Base-by-base conservation (phyloP, 2,329 filamentous ascomycete species). In the Lizonia empirigonia region DNA sequence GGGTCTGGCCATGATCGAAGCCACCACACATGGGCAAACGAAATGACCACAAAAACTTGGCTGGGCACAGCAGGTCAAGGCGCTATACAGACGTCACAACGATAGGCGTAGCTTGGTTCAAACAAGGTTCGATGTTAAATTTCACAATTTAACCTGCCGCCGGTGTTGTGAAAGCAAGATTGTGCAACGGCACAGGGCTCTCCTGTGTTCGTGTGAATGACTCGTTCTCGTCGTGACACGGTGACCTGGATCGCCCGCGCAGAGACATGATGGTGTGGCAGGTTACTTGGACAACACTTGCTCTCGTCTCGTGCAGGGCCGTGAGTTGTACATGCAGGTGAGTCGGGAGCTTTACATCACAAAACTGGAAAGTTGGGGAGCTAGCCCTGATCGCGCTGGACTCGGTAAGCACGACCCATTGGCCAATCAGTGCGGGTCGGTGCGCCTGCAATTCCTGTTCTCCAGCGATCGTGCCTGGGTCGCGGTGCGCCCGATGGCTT, bases 61-160 rank as follows among this genome's bases (percentile, higher is more conserved):
- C 20, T 30, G 35, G 23, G 44, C 46, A 49, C 30, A 27, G 35
- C 35, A 51, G 33, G 33, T 49, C 32, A 30, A 44, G 40, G 40
- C 39, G 47, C 50, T 53, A 49, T 48, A 33, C 32, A 49, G 50
- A 55, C 58, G 56, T 61, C 50, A 59, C 55, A 29, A 20, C 34
- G 41, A 44, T 42, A 52, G 56, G 49, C 33, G 42, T 13, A 38
- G 10, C 49, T 50, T 54, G 55, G 37, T 46, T 39, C 50, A 59
- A 61, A 62, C 56, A 59, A 65, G 56, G 59, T 60, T 64, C 48
- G 46, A 48, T 53, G 46, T 52, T 56, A 42, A 29, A 47, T 46
- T 42, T 52, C 49, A 52, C 33, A 47, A 52, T 52, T 52, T 52
- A 47, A 33, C 42, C 44, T 52, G 42, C 49, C 49, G 45, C 47